phyloP scores from a whole-genome alignment of 2,329 filamentous ascomycete species.

The Diaporthe helianthi region DNA sequence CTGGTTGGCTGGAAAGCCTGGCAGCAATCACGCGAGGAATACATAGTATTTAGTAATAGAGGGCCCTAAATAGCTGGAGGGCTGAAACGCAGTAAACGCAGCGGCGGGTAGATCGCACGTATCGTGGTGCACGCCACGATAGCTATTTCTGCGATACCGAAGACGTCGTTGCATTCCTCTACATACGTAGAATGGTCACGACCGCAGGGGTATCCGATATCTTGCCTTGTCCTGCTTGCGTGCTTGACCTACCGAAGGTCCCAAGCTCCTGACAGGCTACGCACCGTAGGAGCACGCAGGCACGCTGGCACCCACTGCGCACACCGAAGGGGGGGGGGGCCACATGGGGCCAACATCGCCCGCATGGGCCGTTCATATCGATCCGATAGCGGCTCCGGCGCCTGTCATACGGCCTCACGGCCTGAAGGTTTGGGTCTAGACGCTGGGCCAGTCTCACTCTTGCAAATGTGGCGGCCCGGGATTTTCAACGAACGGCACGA shows the following conservation, averaged over 20 bases:
- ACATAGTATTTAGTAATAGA: neutral
- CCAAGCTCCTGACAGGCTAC: no score
- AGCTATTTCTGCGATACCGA: constrained; percentile 17
- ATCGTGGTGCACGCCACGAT: constrained; percentile 3
- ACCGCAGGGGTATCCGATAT: constrained; percentile 6
- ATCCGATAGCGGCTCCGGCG: constrained; percentile 26
- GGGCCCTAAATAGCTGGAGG: neutral
- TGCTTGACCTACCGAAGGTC: no score
- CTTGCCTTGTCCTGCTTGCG: no score
- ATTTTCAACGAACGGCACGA: constrained; percentile 13
- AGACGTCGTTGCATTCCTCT: neutral
- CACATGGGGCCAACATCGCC: neutral
- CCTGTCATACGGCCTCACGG: constrained; percentile 29
- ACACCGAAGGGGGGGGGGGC: neutral
- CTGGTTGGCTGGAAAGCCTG: neutral
- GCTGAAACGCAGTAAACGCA: constrained; percentile 16
- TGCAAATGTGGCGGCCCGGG: constrained; percentile 17
- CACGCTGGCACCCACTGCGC: neutral
- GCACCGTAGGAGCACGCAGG: neutral
- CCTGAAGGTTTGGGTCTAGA: constrained; percentile 24
- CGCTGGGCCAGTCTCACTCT: constrained; percentile 24
- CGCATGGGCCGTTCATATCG: neutral
- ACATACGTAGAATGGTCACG: neutral
- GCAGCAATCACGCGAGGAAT: neutral
- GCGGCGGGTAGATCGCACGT: constrained; percentile 9